phyloP scores from a whole-genome alignment of 2,329 filamentous ascomycete species.

The Aspergillus fumigatus region DNA sequence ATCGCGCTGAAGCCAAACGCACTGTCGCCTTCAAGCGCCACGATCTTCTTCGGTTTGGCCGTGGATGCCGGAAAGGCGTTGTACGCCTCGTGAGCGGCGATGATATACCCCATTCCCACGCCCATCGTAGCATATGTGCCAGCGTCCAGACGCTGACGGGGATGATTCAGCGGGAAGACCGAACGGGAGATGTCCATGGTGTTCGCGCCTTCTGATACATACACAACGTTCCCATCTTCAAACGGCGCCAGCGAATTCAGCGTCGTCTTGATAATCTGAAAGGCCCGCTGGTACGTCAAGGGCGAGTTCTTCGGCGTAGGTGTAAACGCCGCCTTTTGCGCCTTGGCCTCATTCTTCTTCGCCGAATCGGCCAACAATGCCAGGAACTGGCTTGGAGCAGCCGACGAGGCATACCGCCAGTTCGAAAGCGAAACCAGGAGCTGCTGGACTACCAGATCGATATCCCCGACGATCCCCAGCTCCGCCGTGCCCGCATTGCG shows the following conservation, averaged over 20 bases:
- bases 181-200: constrained; percentile 59
- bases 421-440: constrained; percentile 38
- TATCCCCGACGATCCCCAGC: constrained; percentile 50
- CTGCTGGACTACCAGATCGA: constrained; percentile 47
- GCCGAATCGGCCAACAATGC: constrained; percentile 26
- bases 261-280: constrained; percentile 49
- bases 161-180: constrained; percentile 51
- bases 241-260: constrained; percentile 45
- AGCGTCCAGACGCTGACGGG: constrained; percentile 53
- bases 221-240: constrained; percentile 47
- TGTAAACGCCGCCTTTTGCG: constrained; percentile 39
- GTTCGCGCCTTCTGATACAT: constrained; percentile 56
- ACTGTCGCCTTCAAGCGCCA: constrained; percentile 53
- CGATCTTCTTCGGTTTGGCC: constrained; percentile 46
- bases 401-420: constrained; percentile 42
- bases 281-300: constrained; percentile 49
- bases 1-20: constrained; percentile 54
- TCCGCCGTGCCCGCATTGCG: constrained; percentile 46
- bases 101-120: constrained; percentile 53
- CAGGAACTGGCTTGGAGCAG: constrained; percentile 27
- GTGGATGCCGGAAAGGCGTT: constrained; percentile 41
- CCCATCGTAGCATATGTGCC: constrained; percentile 59
- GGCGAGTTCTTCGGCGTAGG: constrained; percentile 32
- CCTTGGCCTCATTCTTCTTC: constrained; percentile 46
- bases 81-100: constrained; percentile 54